Evolutionary conservation across 371 early-diverging fungal genomes (phyloP).

Genomic region (Smittium mucronatum): DNA sequence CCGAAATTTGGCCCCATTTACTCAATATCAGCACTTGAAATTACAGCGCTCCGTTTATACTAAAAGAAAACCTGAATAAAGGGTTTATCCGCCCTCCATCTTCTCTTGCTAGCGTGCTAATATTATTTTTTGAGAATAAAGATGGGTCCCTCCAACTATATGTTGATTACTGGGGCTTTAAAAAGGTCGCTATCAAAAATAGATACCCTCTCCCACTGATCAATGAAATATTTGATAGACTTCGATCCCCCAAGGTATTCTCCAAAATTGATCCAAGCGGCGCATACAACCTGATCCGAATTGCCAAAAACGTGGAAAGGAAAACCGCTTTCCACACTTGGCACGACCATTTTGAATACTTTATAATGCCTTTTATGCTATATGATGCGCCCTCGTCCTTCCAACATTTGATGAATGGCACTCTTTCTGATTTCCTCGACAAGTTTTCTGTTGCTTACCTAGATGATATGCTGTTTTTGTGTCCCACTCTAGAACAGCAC

Average conservation of each 20-base stretch:
- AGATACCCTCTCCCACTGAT: slow-evolving; percentile 28
- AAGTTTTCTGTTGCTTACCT: slow-evolving; percentile 35
- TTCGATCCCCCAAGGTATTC: slow-evolving; percentile 23
- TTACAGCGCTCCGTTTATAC: background rate
- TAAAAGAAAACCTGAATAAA: background rate
- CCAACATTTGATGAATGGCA: slow-evolving; percentile 26
- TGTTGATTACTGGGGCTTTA: slow-evolving; percentile 32
- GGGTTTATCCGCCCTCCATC: background rate
- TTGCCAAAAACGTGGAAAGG: slow-evolving; percentile 13
- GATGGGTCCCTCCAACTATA: background rate
- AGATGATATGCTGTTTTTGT: slow-evolving; percentile 45
- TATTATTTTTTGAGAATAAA: background rate
- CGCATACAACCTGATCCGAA: slow-evolving; percentile 20
- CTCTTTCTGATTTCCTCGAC: slow-evolving; percentile 28
- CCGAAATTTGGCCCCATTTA: background rate
- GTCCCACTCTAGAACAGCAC: slow-evolving; percentile 25
- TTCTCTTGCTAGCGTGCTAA: background rate
- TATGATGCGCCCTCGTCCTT: slow-evolving; percentile 23
- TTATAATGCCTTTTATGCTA: slow-evolving; percentile 35
- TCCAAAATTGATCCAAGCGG: slow-evolving; percentile 30
- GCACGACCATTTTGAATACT: slow-evolving; percentile 26
- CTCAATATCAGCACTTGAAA: background rate
- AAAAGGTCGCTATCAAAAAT: slow-evolving; percentile 32
- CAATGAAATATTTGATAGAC: slow-evolving; percentile 10
- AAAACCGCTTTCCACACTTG: slow-evolving; percentile 34